Conservation (phyloP, 1,284 basidiomycete genomes). For the Ustilago trichophora region DNA sequence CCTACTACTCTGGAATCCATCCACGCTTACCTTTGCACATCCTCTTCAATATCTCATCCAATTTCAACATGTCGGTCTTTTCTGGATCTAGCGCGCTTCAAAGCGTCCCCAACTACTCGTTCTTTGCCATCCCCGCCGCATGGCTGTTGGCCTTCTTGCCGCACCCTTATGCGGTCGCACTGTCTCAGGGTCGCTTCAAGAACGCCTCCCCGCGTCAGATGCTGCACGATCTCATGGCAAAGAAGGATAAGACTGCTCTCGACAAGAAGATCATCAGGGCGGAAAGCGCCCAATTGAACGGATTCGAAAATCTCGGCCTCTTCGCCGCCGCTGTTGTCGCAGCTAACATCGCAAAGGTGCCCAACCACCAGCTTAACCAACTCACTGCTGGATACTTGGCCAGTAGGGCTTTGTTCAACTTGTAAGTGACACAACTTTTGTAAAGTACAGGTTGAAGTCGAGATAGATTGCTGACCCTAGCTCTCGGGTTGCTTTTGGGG, state of each 20-base stretch:
- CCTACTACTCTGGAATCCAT: no score
- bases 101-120: conserved; percentile 34
- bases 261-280: conserved; percentile 44
- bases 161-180: conserved; percentile 14
- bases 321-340: conserved; percentile 47
- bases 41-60: no score
- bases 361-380: conserved; percentile 47
- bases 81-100: conserved; percentile 8
- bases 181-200: conserved; percentile 28
- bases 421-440: conserved; percentile 29
- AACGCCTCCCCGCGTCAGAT: conserved; percentile 32
- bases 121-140: conserved; percentile 32
- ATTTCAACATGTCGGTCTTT: conserved; percentile 28
- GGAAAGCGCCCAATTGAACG: conserved; percentile 38
- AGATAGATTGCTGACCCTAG: no score
- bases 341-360: conserved; percentile 54
- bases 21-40: no score
- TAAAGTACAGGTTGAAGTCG: no score
- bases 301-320: conserved; percentile 33
- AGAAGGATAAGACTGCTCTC: conserved; percentile 35
- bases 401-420: conserved; percentile 48
- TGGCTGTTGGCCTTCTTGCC: conserved; percentile 36
- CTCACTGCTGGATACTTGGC: conserved; percentile 45
- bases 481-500: no score
- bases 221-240: conserved; percentile 33